Base-by-base conservation (phyloP, 2,329 filamentous ascomycete species). In the Diaporthe vaccinii region DNA sequence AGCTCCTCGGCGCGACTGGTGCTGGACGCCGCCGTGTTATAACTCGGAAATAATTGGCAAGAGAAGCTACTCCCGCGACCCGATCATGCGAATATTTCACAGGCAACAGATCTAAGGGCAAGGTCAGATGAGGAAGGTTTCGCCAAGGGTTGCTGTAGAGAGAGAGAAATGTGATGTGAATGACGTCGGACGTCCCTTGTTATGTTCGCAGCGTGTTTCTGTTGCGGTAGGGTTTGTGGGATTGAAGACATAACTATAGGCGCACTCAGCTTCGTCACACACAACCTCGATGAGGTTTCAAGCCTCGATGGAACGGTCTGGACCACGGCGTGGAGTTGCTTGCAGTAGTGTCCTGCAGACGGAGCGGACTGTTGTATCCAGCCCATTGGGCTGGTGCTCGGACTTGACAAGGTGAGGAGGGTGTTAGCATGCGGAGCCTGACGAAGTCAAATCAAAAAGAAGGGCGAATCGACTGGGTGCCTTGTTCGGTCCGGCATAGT, bases 341-440 rank as follows among this genome's bases (percentile, higher is more conserved):
- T 69, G 65, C 65, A 69, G 65, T 69, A 69, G 65, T 69, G 46
- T 55, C 65, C 65, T 69, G 65, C 65, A 69, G 34, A 53, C 65
- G 49, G n/a, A 49, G 65, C 46, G 31, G n/a, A 69, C 65, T 41
- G 65, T 55, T 69, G 65, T 41, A 69, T 69, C 65, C 65, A 69
- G 65, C 34, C 65, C 65, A 55, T 69, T 69, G 65, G 65, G 65
- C 34, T 69, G 65, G 65, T 28, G 65, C 49, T 55, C 65, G 49
- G 49, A 49, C 49, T 25, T 8, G n/a, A 69, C n/a, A 41, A 41
- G 46, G 65, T n/a, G n/a, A 36, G 22, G 12, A n/a, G 14, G 22
- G 14, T 53, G 44, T 68, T 36, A 39, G 28, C 22, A 68, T 20
- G 65, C 65, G 49, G 65, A 55, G 49, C 65, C 65, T 39, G 49